Conservation (phyloP, 768 basidiomycete species). For the Leucosporidium yakuticum region DNA sequence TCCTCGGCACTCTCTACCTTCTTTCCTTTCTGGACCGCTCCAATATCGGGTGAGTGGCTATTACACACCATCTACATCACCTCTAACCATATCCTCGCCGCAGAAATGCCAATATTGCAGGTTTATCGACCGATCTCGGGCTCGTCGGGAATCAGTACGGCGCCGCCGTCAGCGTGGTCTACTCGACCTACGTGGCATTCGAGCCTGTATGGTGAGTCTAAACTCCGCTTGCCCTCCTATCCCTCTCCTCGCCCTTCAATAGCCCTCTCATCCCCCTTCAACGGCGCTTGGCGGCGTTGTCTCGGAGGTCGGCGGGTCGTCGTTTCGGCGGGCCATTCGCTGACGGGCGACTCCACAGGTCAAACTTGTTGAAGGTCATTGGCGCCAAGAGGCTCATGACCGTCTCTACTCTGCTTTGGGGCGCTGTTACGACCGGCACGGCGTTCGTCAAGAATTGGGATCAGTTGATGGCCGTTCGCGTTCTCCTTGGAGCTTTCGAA, state of each 20-base stretch:
- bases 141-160: background rate
- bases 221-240: no score
- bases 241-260: no score
- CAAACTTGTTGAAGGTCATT: background rate
- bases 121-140: background rate
- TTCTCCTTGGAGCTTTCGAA: constrained; percentile 33
- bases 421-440: constrained; percentile 29
- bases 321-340: background rate
- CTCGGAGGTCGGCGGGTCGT: no score
- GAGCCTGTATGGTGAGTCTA: constrained; percentile 5
- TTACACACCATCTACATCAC: no score
- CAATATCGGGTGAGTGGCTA: background rate
- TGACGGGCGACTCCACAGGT: background rate
- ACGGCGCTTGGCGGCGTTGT: no score
- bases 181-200: constrained; percentile 1
- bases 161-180: background rate
- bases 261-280: no score
- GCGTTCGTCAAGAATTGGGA: constrained; percentile 34
- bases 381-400: background rate
- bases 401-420: constrained; percentile 9
- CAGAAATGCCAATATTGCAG: constrained; percentile 6
- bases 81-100: no score
- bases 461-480: constrained; percentile 33
- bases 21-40: background rate
- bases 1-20: background rate